Evolutionary conservation across 441 rosid genomes (phyloP).

Genomic region (Erodium moschatum): DNA sequence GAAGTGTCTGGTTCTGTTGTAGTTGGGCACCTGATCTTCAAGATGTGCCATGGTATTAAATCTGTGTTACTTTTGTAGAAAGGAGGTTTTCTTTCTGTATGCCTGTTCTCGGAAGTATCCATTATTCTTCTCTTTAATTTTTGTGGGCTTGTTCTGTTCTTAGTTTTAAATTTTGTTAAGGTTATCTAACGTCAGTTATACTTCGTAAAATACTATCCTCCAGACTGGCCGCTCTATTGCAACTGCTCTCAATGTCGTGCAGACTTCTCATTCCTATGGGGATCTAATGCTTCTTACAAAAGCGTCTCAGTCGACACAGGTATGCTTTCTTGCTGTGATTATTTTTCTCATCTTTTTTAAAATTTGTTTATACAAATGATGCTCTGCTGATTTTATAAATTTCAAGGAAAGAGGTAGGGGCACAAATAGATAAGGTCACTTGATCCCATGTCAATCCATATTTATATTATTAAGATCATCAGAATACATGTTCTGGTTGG

Average conservation of each 20-base stretch:
- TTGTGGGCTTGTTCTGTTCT: background rate
- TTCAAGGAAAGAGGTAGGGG: background rate
- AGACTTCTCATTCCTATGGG: slow-evolving; percentile 80
- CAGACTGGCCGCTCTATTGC: slow-evolving; percentile 78
- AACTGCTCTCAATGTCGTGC: slow-evolving; percentile 65
- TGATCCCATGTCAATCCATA: no score
- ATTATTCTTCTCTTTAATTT: background rate
- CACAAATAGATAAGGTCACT: no score
- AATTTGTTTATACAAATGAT: background rate
- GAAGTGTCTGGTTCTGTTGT: background rate
- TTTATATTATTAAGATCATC: no score
- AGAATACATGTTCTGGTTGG: background rate
- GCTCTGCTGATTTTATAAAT: background rate
- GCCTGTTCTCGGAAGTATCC: background rate
- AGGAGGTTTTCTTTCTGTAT: background rate
- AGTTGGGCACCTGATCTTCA: background rate
- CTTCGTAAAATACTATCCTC: slow-evolving; percentile 13
- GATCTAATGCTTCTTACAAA: slow-evolving; percentile 66
- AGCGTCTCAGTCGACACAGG: slow-evolving; percentile 60
- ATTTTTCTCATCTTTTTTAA: slow-evolving; percentile 7
- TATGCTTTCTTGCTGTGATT: slow-evolving; percentile 21
- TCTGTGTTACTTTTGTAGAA: background rate
- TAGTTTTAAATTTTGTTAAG: background rate
- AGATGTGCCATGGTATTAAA: background rate
- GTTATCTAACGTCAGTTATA: background rate